Percentiles rank a stretch among this genome's conserved stretches.
phyloP scores from a whole-genome alignment of 1,139 yeast species.

The Yamadazyma triangularis region DNA sequence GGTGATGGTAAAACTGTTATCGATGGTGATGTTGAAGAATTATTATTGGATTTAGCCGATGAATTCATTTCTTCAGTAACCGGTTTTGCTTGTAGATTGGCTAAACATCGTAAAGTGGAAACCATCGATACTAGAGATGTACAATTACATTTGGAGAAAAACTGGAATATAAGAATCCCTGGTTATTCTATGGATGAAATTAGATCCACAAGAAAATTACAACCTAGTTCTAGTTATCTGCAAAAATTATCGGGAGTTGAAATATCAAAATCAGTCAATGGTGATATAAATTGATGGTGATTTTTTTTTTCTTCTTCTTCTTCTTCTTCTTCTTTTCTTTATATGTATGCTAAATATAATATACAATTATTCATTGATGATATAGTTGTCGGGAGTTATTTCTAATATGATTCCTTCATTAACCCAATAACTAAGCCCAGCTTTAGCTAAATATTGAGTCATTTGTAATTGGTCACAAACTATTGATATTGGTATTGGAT shows the following conservation, averaged over 20 bases:
- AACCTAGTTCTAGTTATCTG: conserved; percentile 65
- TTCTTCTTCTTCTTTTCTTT: not conserved
- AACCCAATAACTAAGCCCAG: conserved; percentile 55
- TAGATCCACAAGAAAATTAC: conserved; percentile 76
- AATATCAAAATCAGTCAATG: conserved; percentile 21
- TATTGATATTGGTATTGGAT: conserved; percentile 13
- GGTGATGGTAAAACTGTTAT: conserved; percentile 88
- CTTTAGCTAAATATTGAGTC: conserved; percentile 32
- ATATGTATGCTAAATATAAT: conserved; percentile 1
- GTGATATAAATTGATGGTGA: conserved; percentile 9
- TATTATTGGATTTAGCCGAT: conserved; percentile 87
- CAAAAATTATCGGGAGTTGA: conserved; percentile 50
- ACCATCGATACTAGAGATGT: conserved; percentile 83
- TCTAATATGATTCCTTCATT: conserved; percentile 42
- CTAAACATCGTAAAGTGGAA: conserved; percentile 92
- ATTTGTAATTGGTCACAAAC: conserved; percentile 27
- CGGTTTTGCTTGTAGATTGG: conserved; percentile 87
- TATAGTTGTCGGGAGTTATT: conserved; percentile 23
- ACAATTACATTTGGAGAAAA: conserved; percentile 86
- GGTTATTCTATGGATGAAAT: conserved; percentile 92
- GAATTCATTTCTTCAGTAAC: conserved; percentile 91
- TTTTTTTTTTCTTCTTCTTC: not conserved
- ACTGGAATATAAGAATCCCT: conserved; percentile 94
- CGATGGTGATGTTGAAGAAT: conserved; percentile 94
- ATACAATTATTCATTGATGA: conserved; percentile 13